Conservation (phyloP, 2,329 filamentous ascomycete genomes). For the Nemania diffusa region DNA sequence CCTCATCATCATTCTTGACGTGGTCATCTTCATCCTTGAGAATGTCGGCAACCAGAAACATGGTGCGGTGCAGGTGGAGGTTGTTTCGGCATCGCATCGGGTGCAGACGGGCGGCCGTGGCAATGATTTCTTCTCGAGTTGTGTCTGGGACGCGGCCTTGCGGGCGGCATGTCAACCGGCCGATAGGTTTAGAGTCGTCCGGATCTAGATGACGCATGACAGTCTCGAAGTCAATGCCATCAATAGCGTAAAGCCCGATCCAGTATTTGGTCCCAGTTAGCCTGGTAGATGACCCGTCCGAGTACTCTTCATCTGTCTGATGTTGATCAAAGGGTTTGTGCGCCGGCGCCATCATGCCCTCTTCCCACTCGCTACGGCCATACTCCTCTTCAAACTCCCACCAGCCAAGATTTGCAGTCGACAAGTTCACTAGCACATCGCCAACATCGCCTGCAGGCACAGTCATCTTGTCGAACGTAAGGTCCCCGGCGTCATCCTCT, state of each 20-base stretch:
- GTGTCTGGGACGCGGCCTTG: background rate
- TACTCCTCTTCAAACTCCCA: constrained; percentile 7
- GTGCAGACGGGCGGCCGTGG: background rate
- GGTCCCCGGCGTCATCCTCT: background rate
- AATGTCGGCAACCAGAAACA: constrained; percentile 14
- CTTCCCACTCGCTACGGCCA: background rate
- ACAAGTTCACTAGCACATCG: background rate
- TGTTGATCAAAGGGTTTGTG: background rate
- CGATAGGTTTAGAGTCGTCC: background rate
- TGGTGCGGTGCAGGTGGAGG: constrained; percentile 3
- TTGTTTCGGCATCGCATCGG: constrained; percentile 10
- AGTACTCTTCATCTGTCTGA: background rate
- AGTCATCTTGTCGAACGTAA: constrained; percentile 1
- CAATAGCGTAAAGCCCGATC: constrained; percentile 2
- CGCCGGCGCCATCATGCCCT: background rate
- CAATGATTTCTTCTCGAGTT: background rate
- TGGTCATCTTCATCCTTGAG: background rate
- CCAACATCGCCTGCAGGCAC: constrained; percentile 1
- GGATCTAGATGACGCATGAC: background rate
- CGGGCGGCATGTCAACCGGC: background rate
- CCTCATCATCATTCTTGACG: background rate
- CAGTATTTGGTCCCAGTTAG: background rate
- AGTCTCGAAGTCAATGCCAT: background rate
- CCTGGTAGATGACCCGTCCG: background rate
- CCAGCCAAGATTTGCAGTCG: constrained; percentile 8